A percentile compares a stretch with the other conserved stretches of the same genome.
Conservation (phyloP, 768 basidiomycete species). For the Tricholoma sp. region DNA sequence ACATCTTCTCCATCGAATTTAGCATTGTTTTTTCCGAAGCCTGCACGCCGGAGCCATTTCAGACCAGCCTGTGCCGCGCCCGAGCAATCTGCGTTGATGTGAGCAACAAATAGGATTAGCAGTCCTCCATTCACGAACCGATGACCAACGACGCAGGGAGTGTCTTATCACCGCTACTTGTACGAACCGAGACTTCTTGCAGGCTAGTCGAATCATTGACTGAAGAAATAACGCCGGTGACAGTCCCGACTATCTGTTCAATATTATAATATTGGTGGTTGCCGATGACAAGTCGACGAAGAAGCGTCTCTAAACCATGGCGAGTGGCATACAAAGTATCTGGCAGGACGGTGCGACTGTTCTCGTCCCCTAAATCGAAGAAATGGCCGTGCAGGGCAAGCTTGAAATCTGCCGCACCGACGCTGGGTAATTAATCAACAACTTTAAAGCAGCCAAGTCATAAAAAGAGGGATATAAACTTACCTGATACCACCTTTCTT, state of each 20-base stretch:
- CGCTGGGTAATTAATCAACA: not conserved
- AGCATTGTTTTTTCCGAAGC: constrained; percentile 11
- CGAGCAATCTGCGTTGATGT: constrained; percentile 23
- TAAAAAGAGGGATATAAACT: not conserved
- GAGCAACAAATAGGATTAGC: not conserved
- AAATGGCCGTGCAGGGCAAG: constrained; percentile 9
- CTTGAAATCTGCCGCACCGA: constrained; percentile 14
- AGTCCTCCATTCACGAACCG: not conserved
- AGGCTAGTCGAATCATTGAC: constrained; percentile 8
- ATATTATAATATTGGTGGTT: constrained; percentile 17
- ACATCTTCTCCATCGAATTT: not conserved
- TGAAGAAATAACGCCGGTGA: constrained; percentile 19
- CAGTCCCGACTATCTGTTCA: constrained; percentile 20
- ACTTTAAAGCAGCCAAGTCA: not conserved
- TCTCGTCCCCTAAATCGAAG: constrained; percentile 7
- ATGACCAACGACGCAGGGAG: not conserved
- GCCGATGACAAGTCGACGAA: constrained; percentile 21
- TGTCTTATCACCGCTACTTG: not conserved
- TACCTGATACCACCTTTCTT: not conserved
- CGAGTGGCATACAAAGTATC: constrained; percentile 18
- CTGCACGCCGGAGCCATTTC: constrained; percentile 20
- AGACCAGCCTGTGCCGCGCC: constrained; percentile 22
- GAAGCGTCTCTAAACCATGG: constrained; percentile 23
- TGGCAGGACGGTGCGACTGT: constrained; percentile 9
- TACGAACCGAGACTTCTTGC: constrained; percentile 9